Conservation (phyloP, 169 alveolate species). For the Cyclospora cayetanensis region DNA sequence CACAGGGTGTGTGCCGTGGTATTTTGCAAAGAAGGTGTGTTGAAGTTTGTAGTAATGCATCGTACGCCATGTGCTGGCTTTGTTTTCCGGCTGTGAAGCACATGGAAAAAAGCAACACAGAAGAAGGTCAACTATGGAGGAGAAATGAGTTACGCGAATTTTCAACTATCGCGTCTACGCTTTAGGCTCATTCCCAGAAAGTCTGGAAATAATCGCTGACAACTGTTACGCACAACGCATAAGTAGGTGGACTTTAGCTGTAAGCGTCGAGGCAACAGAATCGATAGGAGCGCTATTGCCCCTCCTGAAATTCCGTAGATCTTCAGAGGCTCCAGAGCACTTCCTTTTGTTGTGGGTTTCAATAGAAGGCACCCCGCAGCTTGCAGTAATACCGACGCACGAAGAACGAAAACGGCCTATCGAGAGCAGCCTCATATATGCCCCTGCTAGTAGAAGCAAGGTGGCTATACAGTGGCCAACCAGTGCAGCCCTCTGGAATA, state of each 20-base stretch:
- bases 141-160: not conserved
- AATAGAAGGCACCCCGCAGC: slow-evolving; percentile 42
- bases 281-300: not conserved
- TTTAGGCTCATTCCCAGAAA: not conserved
- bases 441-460: not conserved
- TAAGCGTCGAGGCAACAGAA: slow-evolving; percentile 44
- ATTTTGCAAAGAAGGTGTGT: slow-evolving; percentile 67
- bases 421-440: not conserved
- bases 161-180: no score
- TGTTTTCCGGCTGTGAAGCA: slow-evolving; percentile 10
- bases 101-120: not conserved
- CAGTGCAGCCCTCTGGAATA: no score
- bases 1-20: slow-evolving; percentile 66
- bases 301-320: slow-evolving; percentile 9
- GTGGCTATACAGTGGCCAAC: not conserved
- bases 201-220: not conserved
- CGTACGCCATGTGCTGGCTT: slow-evolving; percentile 55
- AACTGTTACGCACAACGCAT: slow-evolving; percentile 5
- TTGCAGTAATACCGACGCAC: slow-evolving; percentile 46
- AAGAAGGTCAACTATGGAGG: not conserved
- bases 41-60: slow-evolving; percentile 66
- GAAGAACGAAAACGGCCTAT: slow-evolving; percentile 41
- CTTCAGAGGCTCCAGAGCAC: not conserved
- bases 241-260: slow-evolving; percentile 50
- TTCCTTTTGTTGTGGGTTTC: slow-evolving; percentile 56